Evolutionary conservation across 2,329 filamentous ascomycete genomes (phyloP), one percentile per base, ranked within the genome.

Genomic region (Fusarium longipes): DNA sequence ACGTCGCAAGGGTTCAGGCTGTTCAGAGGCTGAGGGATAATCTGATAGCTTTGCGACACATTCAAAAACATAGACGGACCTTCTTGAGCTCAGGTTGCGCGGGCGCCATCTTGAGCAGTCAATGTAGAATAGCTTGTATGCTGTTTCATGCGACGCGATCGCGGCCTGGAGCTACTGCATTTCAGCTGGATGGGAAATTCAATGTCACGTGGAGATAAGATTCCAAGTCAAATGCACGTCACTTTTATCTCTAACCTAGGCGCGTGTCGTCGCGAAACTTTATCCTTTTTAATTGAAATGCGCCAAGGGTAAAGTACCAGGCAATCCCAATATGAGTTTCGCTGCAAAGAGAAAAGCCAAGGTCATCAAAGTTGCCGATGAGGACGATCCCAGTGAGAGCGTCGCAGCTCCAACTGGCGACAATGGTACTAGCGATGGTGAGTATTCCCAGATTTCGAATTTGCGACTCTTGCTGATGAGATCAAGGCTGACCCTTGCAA

Each of bases 31-130:
- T 6, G 1, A 3, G 7, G 1, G 14, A 8, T 3, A 10, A 18
- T 11, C 15, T 6, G 8, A 8, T 14, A 25, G 22, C 7, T 17
- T 20, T 27, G 36, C 32, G 30, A 59, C 32, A 6, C 18, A 30
- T 8, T 17, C n/a, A 30, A n/a, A 25, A 4, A 24, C 14, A n/a
- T 4, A 5, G 11, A 58, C 71, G 25, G 82, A 96, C 96, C 89
- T 98, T 99, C 84, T 98, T 99, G 68, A 99, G 88, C 84, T 99
- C 96, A 75, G 96, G 96, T 83, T 98, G 96, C 79, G 96, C 94
- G 89, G 96, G 95, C 83, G 96, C 93, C 96, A 99, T 99, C 71
- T 85, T 91, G 83, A 79, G 72, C 71, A 72, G 61, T 75, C 61
- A 65, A 68, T 62, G 57, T 63, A 62, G 62, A 60, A 67, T 70